Evolutionary conservation across 257 asterid genomes (phyloP).

Genomic region (Solanum okadae): DNA sequence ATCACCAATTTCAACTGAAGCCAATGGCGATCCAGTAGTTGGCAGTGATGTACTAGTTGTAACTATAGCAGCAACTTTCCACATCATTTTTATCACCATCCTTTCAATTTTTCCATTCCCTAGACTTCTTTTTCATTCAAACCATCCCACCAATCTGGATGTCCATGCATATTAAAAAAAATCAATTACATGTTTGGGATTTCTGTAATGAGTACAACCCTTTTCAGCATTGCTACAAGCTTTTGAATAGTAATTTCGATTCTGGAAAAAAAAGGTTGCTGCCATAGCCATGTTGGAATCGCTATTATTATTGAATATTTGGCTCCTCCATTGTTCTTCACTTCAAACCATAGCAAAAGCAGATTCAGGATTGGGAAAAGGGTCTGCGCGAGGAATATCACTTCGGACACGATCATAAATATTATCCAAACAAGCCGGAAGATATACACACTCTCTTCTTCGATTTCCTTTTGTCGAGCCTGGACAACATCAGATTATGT

Average conservation of each 20-base stretch:
- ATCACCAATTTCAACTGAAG: neutral
- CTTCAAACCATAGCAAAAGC: neutral
- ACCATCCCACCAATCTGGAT: neutral
- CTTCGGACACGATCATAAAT: neutral
- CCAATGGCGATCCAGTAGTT: neutral
- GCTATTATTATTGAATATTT: too few species aligned
- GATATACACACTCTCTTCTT: neutral
- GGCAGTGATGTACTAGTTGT: too few species aligned
- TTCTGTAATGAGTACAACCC: neutral
- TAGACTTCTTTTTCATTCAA: too few species aligned
- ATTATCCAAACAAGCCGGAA: neutral
- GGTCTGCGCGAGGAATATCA: neutral
- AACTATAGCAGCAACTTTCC: too few species aligned
- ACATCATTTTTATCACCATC: too few species aligned
- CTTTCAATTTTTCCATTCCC: too few species aligned
- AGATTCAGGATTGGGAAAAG: neutral
- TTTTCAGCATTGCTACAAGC: neutral
- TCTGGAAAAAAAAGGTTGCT: neutral
- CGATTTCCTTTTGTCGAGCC: neutral
- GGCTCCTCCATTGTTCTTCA: neutral
- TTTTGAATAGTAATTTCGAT: neutral
- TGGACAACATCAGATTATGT: too few species aligned
- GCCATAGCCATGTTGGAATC: neutral
- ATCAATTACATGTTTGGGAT: neutral
- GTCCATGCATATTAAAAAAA: neutral